Conservation (phyloP, 805 yeast genomes). For the Wickerhamiella sergipiensis region DNA sequence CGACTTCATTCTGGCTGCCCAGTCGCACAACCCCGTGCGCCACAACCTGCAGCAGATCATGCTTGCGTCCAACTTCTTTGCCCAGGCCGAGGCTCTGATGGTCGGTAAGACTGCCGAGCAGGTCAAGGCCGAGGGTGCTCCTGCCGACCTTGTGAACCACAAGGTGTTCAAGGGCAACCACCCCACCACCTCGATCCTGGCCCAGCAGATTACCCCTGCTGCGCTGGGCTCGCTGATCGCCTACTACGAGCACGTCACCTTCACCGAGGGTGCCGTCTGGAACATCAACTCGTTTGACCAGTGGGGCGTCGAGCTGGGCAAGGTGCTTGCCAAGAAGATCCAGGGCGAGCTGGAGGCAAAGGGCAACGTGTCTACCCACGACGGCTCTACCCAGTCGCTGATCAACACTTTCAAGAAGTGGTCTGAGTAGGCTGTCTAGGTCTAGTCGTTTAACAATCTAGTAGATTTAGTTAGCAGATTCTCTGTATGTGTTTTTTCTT, state of each 20-base stretch:
- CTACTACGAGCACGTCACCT: conserved; percentile 93
- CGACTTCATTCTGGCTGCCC: conserved; percentile 92
- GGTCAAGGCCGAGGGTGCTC: conserved; percentile 81
- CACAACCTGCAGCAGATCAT: conserved; percentile 87
- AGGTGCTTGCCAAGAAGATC: conserved; percentile 91
- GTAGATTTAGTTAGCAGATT: no score
- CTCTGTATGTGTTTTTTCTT: no score
- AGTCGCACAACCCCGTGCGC: conserved; percentile 95
- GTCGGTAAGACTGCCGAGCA: conserved; percentile 74
- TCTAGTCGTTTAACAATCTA: no score
- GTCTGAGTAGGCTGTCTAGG: conserved; percentile 24
- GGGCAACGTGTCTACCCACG: conserved; percentile 52
- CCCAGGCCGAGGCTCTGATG: conserved; percentile 95
- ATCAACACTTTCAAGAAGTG: conserved; percentile 92
- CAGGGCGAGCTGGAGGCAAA: conserved; percentile 71
- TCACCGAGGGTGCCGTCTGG: conserved; percentile 98
- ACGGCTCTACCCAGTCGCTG: conserved; percentile 80
- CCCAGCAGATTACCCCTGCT: conserved; percentile 93
- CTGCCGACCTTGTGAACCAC: conserved; percentile 81
- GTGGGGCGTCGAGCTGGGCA: conserved; percentile 99
- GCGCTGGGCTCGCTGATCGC: conserved; percentile 92
- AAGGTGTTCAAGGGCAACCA: conserved; percentile 96
- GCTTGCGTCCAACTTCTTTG: conserved; percentile 98
- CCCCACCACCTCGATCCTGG: conserved; percentile 95
- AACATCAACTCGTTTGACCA: conserved; percentile 98